Base-by-base conservation (phyloP, 345 rosid genomes). In the Hibiscus trionum region DNA sequence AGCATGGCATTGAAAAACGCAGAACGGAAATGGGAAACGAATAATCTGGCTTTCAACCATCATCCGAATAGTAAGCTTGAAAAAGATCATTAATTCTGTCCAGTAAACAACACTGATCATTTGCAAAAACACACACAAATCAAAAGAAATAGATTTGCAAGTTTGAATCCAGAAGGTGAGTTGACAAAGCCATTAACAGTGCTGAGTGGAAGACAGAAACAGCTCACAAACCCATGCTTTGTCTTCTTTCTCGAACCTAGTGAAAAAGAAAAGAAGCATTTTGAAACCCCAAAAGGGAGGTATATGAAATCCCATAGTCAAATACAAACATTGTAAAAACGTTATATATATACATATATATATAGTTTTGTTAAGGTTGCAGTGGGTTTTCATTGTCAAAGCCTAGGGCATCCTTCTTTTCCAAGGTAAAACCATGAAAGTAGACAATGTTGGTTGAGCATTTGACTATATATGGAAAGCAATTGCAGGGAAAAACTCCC, bases 191-290 rank as follows among this genome's bases (percentile, higher is more conserved):
- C 62, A 69, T 52, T 46, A 21, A 14, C 29, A 61, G 17, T 19
- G 11, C 29, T 21, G 35, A 73, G 81, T 78, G 84, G 82, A 73
- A 61, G 78, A 76, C 84, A 81, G 9, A 73, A 69, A 29, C 62
- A 58, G 62, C 35, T 58, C 62, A 70, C 73, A 81, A 42, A 66
- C 74, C 73, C 75, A 80, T 70, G 66, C 56, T 10, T 21, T 24
- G 60, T 35, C 58, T n/a, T 47, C 7, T 37, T 14, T 71, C 78
- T 72, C 70, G 58, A 77, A 66, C 39, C 74, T 27, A 73, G 81
- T 76, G 80, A 76, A 26, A 26, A 26, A 58, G 10, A 37, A 37
- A 37, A 81, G 78, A 78, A 21, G 81, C 71, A 55, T 8, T 33
- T 50, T 72, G 52, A 69, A 52, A 55, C 10, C 64, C 39, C 64